These are phyloP conservation scores for Chalciporus sphaerocephalus DNA, from an alignment of 768 basidiomycete species.

Conservation along the genomic window DNA sequence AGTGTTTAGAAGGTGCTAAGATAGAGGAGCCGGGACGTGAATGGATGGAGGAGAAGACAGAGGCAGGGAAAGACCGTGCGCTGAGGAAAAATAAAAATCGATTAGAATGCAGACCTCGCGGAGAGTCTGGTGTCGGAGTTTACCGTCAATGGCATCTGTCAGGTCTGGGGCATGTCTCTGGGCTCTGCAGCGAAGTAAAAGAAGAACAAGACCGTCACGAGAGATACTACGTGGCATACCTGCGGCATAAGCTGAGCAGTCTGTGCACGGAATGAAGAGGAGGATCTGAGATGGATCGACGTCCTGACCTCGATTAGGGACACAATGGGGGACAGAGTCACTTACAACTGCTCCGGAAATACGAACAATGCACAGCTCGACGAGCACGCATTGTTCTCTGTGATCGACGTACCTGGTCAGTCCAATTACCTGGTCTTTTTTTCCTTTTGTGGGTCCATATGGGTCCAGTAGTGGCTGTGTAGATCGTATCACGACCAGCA, in stretches of 20 bases:
- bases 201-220: neutral
- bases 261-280: neutral
- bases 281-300: neutral
- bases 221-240: slow-evolving; percentile 1
- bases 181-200: neutral
- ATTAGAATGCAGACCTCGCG: slow-evolving; percentile 26
- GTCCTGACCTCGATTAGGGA: slow-evolving; percentile 18
- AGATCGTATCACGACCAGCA: neutral
- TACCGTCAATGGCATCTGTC: slow-evolving; percentile 20
- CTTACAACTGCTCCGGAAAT: slow-evolving; percentile 19
- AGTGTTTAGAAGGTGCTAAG: slow-evolving; percentile 32
- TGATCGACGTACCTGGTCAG: slow-evolving; percentile 14
- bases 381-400: slow-evolving; percentile 2
- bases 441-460: slow-evolving; percentile 40
- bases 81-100: slow-evolving; percentile 28
- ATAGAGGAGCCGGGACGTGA: slow-evolving; percentile 16
- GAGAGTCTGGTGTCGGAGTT: slow-evolving; percentile 32
- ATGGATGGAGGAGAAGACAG: neutral
- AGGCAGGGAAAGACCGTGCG: slow-evolving; percentile 16
- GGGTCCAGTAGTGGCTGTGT: slow-evolving; percentile 40
- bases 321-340: slow-evolving; percentile 25
- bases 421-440: slow-evolving; percentile 7
- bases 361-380: slow-evolving; percentile 24
- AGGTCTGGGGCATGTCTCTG: slow-evolving; percentile 8
- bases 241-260: neutral